Percentiles rank a stretch among this genome's conserved stretches.
phyloP scores from a whole-genome alignment of 2,329 filamentous ascomycete genomes.

The Fonsecaea nubica region DNA sequence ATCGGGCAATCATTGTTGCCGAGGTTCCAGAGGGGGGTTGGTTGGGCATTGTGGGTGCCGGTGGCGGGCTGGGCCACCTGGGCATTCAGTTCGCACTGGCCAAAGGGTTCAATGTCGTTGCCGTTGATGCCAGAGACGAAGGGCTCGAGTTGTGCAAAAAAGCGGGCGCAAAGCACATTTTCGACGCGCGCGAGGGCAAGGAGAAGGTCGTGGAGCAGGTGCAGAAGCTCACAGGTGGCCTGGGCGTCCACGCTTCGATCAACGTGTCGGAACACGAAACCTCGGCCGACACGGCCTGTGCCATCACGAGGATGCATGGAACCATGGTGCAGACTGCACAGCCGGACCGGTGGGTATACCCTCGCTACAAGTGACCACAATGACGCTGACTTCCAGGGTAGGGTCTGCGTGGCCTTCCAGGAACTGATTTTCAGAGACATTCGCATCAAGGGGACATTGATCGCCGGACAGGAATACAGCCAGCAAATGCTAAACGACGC shows the following conservation, averaged over 20 bases:
- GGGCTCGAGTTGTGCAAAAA: slow-evolving; percentile 57
- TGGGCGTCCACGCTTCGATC: slow-evolving; percentile 61
- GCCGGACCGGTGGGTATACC: slow-evolving; percentile 25
- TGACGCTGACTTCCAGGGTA: slow-evolving; percentile 32
- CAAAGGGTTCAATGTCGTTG: slow-evolving; percentile 59
- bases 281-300: slow-evolving; percentile 60
- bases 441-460: slow-evolving; percentile 56
- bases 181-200: slow-evolving; percentile 60
- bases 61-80: slow-evolving; percentile 62
- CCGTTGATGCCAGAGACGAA: slow-evolving; percentile 62
- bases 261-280: slow-evolving; percentile 60
- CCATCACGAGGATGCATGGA: slow-evolving; percentile 66
- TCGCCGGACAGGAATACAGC: slow-evolving; percentile 54
- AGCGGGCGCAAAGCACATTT: slow-evolving; percentile 58
- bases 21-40: slow-evolving; percentile 46
- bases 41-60: slow-evolving; percentile 57
- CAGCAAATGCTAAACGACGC: slow-evolving; percentile 57
- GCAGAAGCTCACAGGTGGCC: slow-evolving; percentile 55
- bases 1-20: slow-evolving; percentile 54
- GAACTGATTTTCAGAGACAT: slow-evolving; percentile 64
- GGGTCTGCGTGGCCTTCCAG: slow-evolving; percentile 49
- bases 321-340: slow-evolving; percentile 66
- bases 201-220: slow-evolving; percentile 57
- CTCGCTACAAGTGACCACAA: not conserved
- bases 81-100: slow-evolving; percentile 60